These are phyloP conservation scores for Ceratobasidium sp. DNA, from an alignment of 1,284 basidiomycete species.

Conservation along the genomic window DNA sequence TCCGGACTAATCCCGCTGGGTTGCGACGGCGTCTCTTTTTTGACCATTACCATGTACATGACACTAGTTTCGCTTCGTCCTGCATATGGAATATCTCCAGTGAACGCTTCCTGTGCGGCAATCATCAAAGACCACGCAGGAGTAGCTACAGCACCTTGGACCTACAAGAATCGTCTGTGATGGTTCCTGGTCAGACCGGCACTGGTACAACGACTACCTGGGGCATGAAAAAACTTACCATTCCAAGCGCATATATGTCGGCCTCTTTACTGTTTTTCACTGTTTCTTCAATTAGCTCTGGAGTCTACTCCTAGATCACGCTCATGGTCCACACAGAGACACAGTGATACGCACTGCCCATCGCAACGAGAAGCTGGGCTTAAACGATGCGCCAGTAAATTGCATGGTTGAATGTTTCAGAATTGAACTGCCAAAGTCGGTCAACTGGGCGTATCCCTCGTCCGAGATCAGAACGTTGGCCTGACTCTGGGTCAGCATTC, in stretches of 20 bases:
- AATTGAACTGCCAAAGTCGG: slow-evolving; percentile 23
- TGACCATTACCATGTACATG: background rate
- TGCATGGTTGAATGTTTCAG: background rate
- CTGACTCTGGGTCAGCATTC: background rate
- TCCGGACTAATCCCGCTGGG: background rate
- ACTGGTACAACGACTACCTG: too few species aligned
- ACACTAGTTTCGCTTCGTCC: background rate
- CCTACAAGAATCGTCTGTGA: slow-evolving; percentile 1
- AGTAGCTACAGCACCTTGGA: background rate
- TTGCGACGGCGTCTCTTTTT: background rate
- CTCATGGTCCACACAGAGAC: too few species aligned
- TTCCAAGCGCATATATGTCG: too few species aligned
- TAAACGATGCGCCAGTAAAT: background rate
- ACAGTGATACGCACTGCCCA: background rate
- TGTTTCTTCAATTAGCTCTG: background rate
- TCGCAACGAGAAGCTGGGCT: slow-evolving; percentile 1
- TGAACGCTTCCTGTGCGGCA: background rate
- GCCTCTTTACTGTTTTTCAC: background rate
- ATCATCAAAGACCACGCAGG: background rate
- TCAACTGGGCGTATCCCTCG: background rate
- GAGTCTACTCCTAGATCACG: background rate
- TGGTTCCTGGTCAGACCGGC: too few species aligned
- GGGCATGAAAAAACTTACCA: background rate
- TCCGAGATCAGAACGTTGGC: slow-evolving; percentile 11
- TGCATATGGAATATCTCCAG: slow-evolving; percentile 5